phyloP scores from a whole-genome alignment of 177 flowering plant species.

The Vitis hybrid region DNA sequence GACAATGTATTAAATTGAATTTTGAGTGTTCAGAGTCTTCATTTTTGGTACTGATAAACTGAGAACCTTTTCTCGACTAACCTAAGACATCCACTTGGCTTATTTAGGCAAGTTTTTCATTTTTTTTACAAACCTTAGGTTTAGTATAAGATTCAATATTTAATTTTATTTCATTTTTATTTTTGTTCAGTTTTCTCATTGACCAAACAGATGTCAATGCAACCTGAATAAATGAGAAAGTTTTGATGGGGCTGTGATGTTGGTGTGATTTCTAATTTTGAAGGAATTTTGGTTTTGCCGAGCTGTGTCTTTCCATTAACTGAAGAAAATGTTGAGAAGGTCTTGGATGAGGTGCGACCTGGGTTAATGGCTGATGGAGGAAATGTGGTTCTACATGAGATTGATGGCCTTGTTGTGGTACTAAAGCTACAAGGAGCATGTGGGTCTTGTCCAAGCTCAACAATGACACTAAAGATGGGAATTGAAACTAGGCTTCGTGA shows the following conservation, averaged over 20 bases:
- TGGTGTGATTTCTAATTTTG: conserved; percentile 11
- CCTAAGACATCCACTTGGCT: too few species aligned
- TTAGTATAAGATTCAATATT: too few species aligned
- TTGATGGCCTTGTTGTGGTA: conserved; percentile 87
- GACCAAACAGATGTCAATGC: background rate
- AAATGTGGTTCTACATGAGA: conserved; percentile 90
- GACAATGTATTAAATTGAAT: too few species aligned
- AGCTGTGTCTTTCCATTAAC: conserved; percentile 72
- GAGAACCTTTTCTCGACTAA: too few species aligned
- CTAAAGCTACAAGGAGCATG: conserved; percentile 98
- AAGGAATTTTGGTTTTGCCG: conserved; percentile 54
- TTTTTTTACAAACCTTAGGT: too few species aligned
- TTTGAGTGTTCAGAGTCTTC: too few species aligned
- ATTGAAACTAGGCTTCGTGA: conserved; percentile 80
- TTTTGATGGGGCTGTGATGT: background rate
- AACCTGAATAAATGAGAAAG: background rate
- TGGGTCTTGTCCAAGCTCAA: conserved; percentile 95
- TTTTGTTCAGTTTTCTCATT: conserved; percentile 2
- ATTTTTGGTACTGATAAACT: too few species aligned
- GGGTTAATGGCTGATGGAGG: conserved; percentile 94
- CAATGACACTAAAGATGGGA: conserved; percentile 90
- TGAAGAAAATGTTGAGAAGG: conserved; percentile 89
- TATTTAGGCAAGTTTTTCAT: too few species aligned
- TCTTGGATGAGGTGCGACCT: conserved; percentile 84
- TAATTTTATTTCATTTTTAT: conserved; percentile 1